Evolutionary conservation across 2,329 filamentous ascomycete genomes (phyloP).

Genomic region (Elsinoe necatrix): DNA sequence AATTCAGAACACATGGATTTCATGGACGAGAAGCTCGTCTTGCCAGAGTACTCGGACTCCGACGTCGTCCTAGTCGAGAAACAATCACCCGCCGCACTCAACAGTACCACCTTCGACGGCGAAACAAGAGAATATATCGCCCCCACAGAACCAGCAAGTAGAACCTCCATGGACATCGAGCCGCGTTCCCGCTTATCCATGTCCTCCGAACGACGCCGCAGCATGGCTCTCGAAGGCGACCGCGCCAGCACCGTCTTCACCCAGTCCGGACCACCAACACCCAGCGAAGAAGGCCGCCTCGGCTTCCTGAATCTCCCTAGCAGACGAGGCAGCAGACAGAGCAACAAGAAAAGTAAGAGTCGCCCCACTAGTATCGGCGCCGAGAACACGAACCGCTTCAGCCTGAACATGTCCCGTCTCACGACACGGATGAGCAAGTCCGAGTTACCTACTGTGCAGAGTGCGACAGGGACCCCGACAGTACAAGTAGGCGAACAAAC

Average conservation of each 20-base stretch:
- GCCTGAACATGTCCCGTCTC: conserved; percentile 33
- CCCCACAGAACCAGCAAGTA: conserved; percentile 20
- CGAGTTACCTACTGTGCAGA: not conserved
- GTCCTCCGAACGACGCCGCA: conserved; percentile 31
- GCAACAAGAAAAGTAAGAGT: conserved; percentile 30
- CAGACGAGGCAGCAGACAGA: conserved; percentile 24
- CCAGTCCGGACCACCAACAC: conserved; percentile 33
- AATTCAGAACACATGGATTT: conserved; percentile 16
- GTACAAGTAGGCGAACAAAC: conserved; percentile 20
- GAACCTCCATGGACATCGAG: conserved; percentile 26
- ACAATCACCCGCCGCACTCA: conserved; percentile 15
- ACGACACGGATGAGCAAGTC: conserved; percentile 34
- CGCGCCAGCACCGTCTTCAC: conserved; percentile 23
- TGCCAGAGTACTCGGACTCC: conserved; percentile 13
- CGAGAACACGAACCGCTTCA: conserved; percentile 30
- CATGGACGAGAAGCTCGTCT: conserved; percentile 16
- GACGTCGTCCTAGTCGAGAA: conserved; percentile 18
- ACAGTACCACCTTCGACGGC: conserved; percentile 1
- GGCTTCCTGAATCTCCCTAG: conserved; percentile 26
- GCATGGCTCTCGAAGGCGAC: conserved; percentile 34
- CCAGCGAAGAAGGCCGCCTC: conserved; percentile 33
- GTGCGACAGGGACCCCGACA: conserved; percentile 28
- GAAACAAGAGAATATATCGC: conserved; percentile 8
- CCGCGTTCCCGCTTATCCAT: conserved; percentile 29
- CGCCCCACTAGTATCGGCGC: conserved; percentile 32